These are phyloP conservation scores for Nigrograna mackinnonii DNA, from an alignment of 2,329 filamentous ascomycete species.

Conservation along the genomic window DNA sequence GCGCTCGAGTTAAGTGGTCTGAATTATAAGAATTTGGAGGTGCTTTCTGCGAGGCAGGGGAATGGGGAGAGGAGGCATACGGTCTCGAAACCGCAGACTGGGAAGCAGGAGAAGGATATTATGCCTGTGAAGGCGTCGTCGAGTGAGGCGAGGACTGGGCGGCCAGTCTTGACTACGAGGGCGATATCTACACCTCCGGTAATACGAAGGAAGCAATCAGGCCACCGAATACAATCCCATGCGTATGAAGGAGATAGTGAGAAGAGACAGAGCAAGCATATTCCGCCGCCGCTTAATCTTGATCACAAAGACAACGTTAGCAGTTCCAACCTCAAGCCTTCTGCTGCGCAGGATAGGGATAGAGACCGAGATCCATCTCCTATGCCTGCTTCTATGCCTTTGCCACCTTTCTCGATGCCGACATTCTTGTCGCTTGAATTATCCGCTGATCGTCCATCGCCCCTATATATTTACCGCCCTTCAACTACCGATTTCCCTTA, in stretches of 20 bases:
- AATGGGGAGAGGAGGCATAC: constrained; percentile 11
- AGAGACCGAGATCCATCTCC: constrained; percentile 43
- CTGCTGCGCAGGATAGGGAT: constrained; percentile 27
- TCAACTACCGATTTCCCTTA: constrained; percentile 70
- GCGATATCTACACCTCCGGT: constrained; percentile 43
- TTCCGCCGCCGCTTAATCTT: constrained; percentile 37
- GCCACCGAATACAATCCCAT: constrained; percentile 20
- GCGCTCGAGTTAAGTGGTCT: constrained; percentile 17
- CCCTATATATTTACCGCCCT: constrained; percentile 65
- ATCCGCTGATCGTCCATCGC: constrained; percentile 62
- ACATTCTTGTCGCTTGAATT: constrained; percentile 70
- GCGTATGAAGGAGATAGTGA: constrained; percentile 24
- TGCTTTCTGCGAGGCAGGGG: not conserved
- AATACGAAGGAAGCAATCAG: constrained; percentile 41
- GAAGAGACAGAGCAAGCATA: constrained; percentile 17
- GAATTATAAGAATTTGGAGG: no score
- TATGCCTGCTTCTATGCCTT: constrained; percentile 58
- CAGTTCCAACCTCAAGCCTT: constrained; percentile 28
- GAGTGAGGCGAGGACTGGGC: constrained; percentile 22
- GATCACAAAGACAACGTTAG: constrained; percentile 30
- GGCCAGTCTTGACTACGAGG: constrained; percentile 35
- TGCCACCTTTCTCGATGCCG: constrained; percentile 66
- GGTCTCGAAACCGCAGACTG: constrained; percentile 7
- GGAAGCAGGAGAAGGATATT: constrained; percentile 28
- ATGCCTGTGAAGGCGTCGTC: constrained; percentile 29